phyloP scores from a whole-genome alignment of 768 basidiomycete species.

The Tulasnella sp. region DNA sequence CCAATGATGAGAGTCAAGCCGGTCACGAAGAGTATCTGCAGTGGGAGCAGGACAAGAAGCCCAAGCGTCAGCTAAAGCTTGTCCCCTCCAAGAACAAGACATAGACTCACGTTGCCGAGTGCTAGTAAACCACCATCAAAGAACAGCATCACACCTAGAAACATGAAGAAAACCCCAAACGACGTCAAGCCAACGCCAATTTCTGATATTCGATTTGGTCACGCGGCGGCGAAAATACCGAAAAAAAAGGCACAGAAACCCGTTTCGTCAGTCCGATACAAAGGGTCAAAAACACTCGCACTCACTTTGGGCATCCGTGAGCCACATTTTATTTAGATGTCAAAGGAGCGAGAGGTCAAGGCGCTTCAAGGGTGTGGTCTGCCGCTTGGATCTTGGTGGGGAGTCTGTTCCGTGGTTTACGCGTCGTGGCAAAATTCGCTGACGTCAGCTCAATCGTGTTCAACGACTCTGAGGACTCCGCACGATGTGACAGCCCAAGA shows the following conservation, averaged over 20 bases:
- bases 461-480: too few species aligned
- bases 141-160: slow-evolving; percentile 90
- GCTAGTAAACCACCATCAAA: slow-evolving; percentile 94
- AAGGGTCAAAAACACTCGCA: background rate
- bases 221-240: background rate
- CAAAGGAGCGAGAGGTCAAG: background rate
- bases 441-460: background rate
- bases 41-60: background rate
- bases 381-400: background rate
- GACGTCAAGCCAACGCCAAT: slow-evolving; percentile 95
- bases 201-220: slow-evolving; percentile 39
- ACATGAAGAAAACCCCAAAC: slow-evolving; percentile 91
- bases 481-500: too few species aligned
- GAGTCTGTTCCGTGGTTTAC: too few species aligned
- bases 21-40: slow-evolving; percentile 81
- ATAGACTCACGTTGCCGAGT: slow-evolving; percentile 75
- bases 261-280: background rate
- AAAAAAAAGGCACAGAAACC: too few species aligned
- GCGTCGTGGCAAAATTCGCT: background rate
- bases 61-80: background rate
- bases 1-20: slow-evolving; percentile 96
- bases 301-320: slow-evolving; percentile 18
- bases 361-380: background rate
- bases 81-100: slow-evolving; percentile 9
- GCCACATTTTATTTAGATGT: slow-evolving; percentile 24